Conservation (phyloP, 73 alveolate genomes). For the Uronychia setigera region DNA sequence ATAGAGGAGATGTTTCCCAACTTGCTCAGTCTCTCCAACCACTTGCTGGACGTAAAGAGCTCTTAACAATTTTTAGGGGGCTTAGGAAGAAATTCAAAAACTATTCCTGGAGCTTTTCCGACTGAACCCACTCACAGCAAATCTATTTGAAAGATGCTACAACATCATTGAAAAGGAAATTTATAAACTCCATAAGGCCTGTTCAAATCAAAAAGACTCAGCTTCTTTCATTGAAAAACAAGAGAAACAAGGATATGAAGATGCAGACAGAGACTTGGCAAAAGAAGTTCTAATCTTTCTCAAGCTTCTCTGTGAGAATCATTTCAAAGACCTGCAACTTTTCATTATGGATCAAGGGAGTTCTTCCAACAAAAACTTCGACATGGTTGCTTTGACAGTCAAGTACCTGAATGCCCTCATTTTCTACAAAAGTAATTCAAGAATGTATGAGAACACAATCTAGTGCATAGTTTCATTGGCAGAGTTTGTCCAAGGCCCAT, state of each 20-base stretch:
- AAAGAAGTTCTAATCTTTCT: conserved; percentile 26
- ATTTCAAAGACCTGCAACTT: conserved; percentile 29
- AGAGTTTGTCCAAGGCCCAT: conserved; percentile 56
- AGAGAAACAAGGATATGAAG: background rate
- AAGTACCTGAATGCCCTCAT: conserved; percentile 17
- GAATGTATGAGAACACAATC: background rate
- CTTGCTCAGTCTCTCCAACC: too few species aligned
- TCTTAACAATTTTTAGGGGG: too few species aligned
- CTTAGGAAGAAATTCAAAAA: too few species aligned
- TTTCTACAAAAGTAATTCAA: background rate
- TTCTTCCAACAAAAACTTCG: conserved; percentile 18
- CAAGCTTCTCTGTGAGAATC: conserved; percentile 48
- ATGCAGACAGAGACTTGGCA: too few species aligned
- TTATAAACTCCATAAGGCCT: background rate
- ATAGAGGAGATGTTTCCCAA: too few species aligned
- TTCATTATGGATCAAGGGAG: conserved; percentile 15
- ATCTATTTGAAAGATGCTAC: too few species aligned
- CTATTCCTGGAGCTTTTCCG: too few species aligned
- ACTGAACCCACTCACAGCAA: too few species aligned
- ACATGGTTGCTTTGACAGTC: conserved; percentile 17
- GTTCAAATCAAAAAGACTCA: background rate
- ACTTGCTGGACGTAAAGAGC: too few species aligned
- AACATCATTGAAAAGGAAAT: too few species aligned
- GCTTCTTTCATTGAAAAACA: background rate
- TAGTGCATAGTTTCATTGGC: conserved; percentile 32